Evolutionary conservation across 2,329 filamentous ascomycete genomes (phyloP), one percentile per base, ranked within the genome.

Genomic region (Aspergillus thermomutatus): DNA sequence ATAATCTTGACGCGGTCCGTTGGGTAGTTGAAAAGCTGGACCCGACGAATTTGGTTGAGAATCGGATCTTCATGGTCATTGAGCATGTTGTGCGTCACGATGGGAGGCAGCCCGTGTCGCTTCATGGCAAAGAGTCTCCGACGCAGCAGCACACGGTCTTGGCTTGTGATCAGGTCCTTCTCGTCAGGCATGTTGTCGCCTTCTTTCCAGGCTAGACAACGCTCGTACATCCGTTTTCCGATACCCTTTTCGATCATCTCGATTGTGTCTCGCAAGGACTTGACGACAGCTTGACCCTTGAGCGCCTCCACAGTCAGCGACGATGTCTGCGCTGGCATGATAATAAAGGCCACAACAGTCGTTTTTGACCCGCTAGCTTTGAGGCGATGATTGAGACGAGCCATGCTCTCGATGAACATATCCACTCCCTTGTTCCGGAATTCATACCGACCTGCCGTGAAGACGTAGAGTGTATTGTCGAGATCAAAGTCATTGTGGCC

Each of bases 381-480:
- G 70, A 99, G 85, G 41, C 89, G 86, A 79, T 97, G 92, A 77
- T 99, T 99, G 68, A 99, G 79, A 46, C 94, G 90, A 27, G 94
- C 94, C 61, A 99, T 80, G 3, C 92, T 94, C 77, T 99, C 94
- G 65, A 99, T 96, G 76, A 97, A 99, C 94, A 99, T 97, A 76
- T 99, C 94, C 9, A 97, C 93, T 70, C 94, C 94, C 79, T 99
- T 99, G 72, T 99, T 99, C 63, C 94, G 83, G 82, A 93, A 99
- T 76, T 99, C 94, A 71, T 99, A 99, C 61, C 94, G 89, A 58
- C 94, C 94, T 6, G 94, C 90, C 3, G 92, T 99, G 81, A 99
- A 99, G 78, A 97, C 89, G 78, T 97, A 99, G 37, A 99, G 84
- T 0, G 94, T 99, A 76, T 97, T 96, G 59, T 97, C 92, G 14